These are phyloP conservation scores for Zygosaccharomyces bailii DNA, from an alignment of 805 yeast genomes.

Conservation along the genomic window DNA sequence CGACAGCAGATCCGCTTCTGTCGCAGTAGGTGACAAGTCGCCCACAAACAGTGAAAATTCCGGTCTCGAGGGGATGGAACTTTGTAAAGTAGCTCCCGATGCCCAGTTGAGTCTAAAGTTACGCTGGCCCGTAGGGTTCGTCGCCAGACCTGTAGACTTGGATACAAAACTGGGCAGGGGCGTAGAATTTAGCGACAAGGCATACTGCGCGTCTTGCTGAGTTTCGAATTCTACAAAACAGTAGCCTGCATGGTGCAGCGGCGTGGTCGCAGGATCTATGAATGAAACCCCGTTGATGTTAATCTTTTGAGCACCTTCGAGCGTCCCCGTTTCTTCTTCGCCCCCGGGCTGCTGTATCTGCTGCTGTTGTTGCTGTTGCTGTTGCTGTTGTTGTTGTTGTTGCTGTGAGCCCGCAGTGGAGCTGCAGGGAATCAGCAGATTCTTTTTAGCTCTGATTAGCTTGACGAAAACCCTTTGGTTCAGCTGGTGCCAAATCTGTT, in stretches of 20 bases:
- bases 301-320: conserved; percentile 17
- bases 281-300: conserved; percentile 34
- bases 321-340: conserved; percentile 13
- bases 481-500: conserved; percentile 57
- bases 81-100: conserved; percentile 68
- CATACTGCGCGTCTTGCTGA: conserved; percentile 66
- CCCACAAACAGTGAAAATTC: conserved; percentile 82
- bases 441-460: conserved; percentile 52
- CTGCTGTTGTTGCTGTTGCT: neutral
- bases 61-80: conserved; percentile 69
- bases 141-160: conserved; percentile 19
- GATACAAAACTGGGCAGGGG: conserved; percentile 50
- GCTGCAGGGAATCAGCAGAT: conserved; percentile 34
- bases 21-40: conserved; percentile 70
- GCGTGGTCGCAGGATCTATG: conserved; percentile 34
- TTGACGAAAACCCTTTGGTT: conserved; percentile 60
- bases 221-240: conserved; percentile 74
- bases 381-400: conserved; percentile 7
- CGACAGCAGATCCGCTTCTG: conserved; percentile 73
- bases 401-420: conserved; percentile 18
- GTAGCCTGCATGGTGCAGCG: conserved; percentile 54
- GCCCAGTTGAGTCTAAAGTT: conserved; percentile 80
- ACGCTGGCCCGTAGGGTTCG: conserved; percentile 46
- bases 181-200: conserved; percentile 62
- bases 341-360: neutral